phyloP scores from a whole-genome alignment of 805 yeast species.

The Vanderwaltozyma verrucispora region DNA sequence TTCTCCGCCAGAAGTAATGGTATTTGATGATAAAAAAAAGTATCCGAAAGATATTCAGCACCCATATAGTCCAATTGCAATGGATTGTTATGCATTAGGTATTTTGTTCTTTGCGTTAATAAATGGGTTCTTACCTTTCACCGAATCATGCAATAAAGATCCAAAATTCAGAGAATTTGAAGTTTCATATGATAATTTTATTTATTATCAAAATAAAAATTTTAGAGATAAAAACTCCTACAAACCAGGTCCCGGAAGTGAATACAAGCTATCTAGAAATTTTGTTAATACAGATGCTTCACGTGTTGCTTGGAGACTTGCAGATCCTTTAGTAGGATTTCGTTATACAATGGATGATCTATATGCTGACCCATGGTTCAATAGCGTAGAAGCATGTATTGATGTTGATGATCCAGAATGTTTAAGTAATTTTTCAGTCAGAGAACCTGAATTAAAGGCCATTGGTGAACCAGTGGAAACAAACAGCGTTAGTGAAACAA shows the following conservation, averaged over 20 bases:
- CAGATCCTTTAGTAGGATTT: slow-evolving; percentile 48
- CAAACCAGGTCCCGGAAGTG: slow-evolving; percentile 57
- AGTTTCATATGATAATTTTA: slow-evolving; percentile 35
- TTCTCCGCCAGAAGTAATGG: slow-evolving; percentile 67
- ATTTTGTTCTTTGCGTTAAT: slow-evolving; percentile 52
- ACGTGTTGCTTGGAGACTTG: slow-evolving; percentile 62
- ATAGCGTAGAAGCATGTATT: slow-evolving; percentile 44
- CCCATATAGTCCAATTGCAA: slow-evolving; percentile 51
- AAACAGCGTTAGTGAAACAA: not conserved
- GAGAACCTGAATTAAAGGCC: slow-evolving; percentile 1
- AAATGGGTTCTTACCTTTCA: slow-evolving; percentile 52
- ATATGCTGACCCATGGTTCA: slow-evolving; percentile 57
- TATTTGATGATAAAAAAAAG: slow-evolving; percentile 26
- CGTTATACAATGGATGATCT: slow-evolving; percentile 47
- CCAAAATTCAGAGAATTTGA: slow-evolving; percentile 48
- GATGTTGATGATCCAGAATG: slow-evolving; percentile 8
- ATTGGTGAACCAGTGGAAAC: not conserved
- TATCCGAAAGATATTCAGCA: slow-evolving; percentile 26
- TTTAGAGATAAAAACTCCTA: slow-evolving; percentile 38
- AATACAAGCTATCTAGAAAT: slow-evolving; percentile 57
- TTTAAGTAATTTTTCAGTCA: not conserved
- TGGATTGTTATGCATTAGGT: slow-evolving; percentile 71
- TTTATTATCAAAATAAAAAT: slow-evolving; percentile 32
- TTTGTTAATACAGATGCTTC: slow-evolving; percentile 51
- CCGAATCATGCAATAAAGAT: slow-evolving; percentile 36